Evolutionary conservation across 78 protist genomes (phyloP), one percentile per base, ranked within the genome.

Genomic region (slime mould (Dictyostelium discoideum)): DNA sequence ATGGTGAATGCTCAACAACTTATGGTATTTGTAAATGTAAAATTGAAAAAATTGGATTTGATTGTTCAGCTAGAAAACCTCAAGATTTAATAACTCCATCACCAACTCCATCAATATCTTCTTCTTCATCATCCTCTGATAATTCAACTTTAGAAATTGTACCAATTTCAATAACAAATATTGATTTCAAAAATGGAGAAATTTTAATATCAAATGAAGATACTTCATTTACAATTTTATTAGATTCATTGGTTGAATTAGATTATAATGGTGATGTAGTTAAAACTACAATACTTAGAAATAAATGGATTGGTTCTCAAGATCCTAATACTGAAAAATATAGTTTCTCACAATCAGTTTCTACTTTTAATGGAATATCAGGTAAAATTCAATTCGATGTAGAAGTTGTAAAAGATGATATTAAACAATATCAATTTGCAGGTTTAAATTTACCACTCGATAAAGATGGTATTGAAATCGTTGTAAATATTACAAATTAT

Each of bases 31-130:
- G 84, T 42, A 37, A 29, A 6, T 78, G 84, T 42, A 11, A 3
- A 44, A 20, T 1, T 3, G 60, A 78, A 14, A 40, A 6, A 7
- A 18, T 11, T 3, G 84, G 84, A 4, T 37, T 22, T 22, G 84
- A 78, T 44, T 78, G 84, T 78, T n/a, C 69, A 20, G 69, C 69
- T 20, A 60, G 69, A 60, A 60, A 60, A 60, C 69, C 69, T 60
- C 69, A 60, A 60, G 69, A 60, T 20, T 20, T 54, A 54, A 20
- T 8, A 18, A 20, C 26, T 14, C 69, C 32, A 18, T 18, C 40
- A 18, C 54, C 54, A 39, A 16, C 48, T 14, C 82, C 22, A 76
- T 9, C 82, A 6, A 9, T 48, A 10, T 29, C 13, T 29, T 29
- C 39, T 4, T 54, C 42, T 0, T 13, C 54, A 3, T 26, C 46